These are phyloP conservation scores for Dipteronia sinensis DNA, from an alignment of 345 rosid genomes.

Conservation along the genomic window DNA sequence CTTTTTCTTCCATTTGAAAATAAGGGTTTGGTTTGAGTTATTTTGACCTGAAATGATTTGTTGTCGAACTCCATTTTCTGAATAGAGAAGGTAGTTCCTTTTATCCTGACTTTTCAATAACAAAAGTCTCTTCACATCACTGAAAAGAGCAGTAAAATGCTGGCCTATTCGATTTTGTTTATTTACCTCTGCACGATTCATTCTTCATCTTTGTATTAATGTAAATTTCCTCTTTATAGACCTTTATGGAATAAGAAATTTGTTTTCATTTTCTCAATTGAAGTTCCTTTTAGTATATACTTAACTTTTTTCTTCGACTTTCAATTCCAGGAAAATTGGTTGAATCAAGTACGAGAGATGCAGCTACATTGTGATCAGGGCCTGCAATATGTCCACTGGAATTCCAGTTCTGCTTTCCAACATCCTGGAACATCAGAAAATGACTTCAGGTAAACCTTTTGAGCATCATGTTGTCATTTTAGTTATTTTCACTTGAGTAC, in stretches of 20 bases:
- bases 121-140: not conserved
- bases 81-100: not conserved
- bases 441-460: slow-evolving; percentile 47
- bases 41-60: not conserved
- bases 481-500: slow-evolving; percentile 2
- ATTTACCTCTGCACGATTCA: not conserved
- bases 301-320: slow-evolving; percentile 12
- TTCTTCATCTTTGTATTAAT: not conserved
- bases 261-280: too few species aligned
- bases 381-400: slow-evolving; percentile 53
- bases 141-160: not conserved
- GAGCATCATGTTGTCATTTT: slow-evolving; percentile 12
- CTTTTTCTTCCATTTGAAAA: not conserved
- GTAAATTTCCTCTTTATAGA: too few species aligned
- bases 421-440: slow-evolving; percentile 38
- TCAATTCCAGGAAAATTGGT: slow-evolving; percentile 67
- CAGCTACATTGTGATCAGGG: slow-evolving; percentile 77
- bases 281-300: too few species aligned
- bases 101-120: not conserved
- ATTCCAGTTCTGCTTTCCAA: slow-evolving; percentile 40
- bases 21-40: not conserved
- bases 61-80: not conserved
- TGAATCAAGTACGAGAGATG: slow-evolving; percentile 77
- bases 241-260: too few species aligned
- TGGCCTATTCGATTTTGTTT: not conserved